These are phyloP conservation scores for Chytridiales sp. DNA, from an alignment of 371 early-diverging fungal genomes.

Conservation along the genomic window DNA sequence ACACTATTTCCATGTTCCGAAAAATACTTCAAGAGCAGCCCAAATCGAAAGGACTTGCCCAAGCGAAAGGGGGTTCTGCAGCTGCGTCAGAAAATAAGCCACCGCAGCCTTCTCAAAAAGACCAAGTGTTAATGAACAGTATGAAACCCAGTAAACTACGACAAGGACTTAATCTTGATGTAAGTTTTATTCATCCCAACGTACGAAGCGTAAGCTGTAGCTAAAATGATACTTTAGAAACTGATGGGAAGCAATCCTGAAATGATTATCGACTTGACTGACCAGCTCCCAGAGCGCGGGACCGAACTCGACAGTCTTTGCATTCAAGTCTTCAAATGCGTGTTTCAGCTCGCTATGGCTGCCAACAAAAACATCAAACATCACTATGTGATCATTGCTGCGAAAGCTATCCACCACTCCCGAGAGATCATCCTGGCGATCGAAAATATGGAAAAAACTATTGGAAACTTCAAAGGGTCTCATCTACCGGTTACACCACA, in stretches of 20 bases:
- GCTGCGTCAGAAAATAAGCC: not conserved
- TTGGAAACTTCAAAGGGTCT: constrained; percentile 5
- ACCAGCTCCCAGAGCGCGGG: constrained; percentile 39
- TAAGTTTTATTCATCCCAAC: constrained; percentile 12
- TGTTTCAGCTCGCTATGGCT: constrained; percentile 47
- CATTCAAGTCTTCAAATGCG: constrained; percentile 40
- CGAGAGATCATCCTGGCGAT: constrained; percentile 42
- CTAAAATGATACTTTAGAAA: constrained; percentile 18
- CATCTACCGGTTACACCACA: constrained; percentile 12
- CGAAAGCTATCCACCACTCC: constrained; percentile 44
- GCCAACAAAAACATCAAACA: constrained; percentile 48
- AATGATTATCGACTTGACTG: constrained; percentile 33
- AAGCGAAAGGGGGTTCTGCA: not conserved
- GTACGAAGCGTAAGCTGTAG: not conserved
- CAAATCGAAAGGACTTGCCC: no score
- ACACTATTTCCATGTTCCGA: not conserved
- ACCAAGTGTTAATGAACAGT: not conserved
- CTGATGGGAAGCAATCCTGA: constrained; percentile 39
- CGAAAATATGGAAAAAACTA: constrained; percentile 25
- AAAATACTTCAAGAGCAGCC: not conserved
- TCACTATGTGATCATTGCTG: constrained; percentile 48
- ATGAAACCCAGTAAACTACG: constrained; percentile 20
- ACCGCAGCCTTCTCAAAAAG: not conserved
- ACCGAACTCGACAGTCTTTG: constrained; percentile 46
- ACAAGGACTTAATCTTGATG: constrained; percentile 41